These are phyloP conservation scores for Ophiostoma sp. DNA, from an alignment of 2,329 filamentous ascomycete species.

Conservation along the genomic window DNA sequence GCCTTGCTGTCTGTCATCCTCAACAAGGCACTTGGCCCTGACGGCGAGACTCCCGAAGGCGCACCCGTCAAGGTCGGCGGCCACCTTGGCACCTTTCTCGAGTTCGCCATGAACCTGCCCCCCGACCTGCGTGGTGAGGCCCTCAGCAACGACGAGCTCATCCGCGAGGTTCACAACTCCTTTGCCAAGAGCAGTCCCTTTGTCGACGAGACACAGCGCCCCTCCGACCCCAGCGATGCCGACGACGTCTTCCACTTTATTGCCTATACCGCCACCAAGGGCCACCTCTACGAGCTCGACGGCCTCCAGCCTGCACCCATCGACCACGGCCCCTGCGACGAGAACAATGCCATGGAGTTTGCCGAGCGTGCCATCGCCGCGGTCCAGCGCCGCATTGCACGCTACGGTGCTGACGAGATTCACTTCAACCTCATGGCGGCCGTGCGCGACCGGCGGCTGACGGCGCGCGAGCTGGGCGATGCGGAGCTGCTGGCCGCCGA, in stretches of 20 bases:
- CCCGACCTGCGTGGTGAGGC: conserved; percentile 61
- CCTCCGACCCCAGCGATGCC: conserved; percentile 57
- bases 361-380: conserved; percentile 79
- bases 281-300: conserved; percentile 86
- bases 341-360: conserved; percentile 44
- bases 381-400: conserved; percentile 71
- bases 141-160: conserved; percentile 58
- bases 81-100: conserved; percentile 70
- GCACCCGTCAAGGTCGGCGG: conserved; percentile 63
- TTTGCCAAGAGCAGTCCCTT: conserved; percentile 88
- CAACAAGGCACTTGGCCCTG: conserved; percentile 53
- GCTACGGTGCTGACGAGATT: conserved; percentile 84
- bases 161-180: conserved; percentile 78
- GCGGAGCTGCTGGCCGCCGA: conserved; percentile 70
- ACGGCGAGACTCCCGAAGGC: conserved; percentile 23
- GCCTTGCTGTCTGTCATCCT: conserved; percentile 86
- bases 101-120: conserved; percentile 80
- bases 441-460: conserved; percentile 72
- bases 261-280: conserved; percentile 78
- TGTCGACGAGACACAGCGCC: conserved; percentile 77
- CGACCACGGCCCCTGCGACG: conserved; percentile 68
- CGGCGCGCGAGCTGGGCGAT: conserved; percentile 78
- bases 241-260: conserved; percentile 98
- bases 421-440: conserved; percentile 94
- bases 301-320: conserved; percentile 91